Evolutionary conservation across 2,329 filamentous ascomycete genomes (phyloP).

Genomic region (Pseudocercospora cruenta): DNA sequence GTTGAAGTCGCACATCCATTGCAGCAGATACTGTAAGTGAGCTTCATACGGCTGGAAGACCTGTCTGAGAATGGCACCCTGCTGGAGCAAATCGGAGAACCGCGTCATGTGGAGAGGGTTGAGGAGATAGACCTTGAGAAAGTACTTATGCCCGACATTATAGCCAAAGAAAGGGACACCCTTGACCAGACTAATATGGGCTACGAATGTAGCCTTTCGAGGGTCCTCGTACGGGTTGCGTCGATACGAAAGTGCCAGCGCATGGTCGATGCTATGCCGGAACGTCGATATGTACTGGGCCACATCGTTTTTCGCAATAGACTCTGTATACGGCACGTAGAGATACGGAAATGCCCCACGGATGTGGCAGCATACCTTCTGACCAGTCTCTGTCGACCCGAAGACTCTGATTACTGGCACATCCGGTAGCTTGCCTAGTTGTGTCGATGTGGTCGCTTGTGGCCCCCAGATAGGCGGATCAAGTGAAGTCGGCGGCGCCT

Average conservation of each 20-base stretch:
- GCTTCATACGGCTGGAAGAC: conserved; percentile 91
- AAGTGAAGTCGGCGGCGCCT: conserved; percentile 74
- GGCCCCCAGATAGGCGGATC: conserved; percentile 69
- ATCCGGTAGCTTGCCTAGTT: conserved; percentile 65
- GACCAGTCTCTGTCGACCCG: conserved; percentile 88
- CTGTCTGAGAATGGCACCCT: conserved; percentile 83
- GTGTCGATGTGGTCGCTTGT: conserved; percentile 62
- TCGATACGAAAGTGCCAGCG: conserved; percentile 81
- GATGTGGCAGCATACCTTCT: conserved; percentile 94
- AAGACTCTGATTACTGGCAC: conserved; percentile 90
- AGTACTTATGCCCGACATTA: conserved; percentile 86
- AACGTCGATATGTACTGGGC: conserved; percentile 75
- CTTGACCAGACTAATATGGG: conserved; percentile 88
- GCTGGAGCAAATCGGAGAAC: conserved; percentile 80
- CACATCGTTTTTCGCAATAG: conserved; percentile 54
- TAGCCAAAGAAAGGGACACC: conserved; percentile 96
- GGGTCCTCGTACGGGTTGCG: conserved; percentile 69
- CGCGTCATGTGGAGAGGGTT: conserved; percentile 87
- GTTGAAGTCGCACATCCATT: conserved; percentile 99
- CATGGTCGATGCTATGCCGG: conserved; percentile 87
- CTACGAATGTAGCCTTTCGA: conserved; percentile 73
- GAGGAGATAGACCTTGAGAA: conserved; percentile 91
- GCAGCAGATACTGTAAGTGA: conserved; percentile 86
- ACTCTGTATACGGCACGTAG: conserved; percentile 61
- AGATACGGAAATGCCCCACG: conserved; percentile 95